phyloP scores from a whole-genome alignment of 495 filamentous ascomycete genomes.

The Penicillium herquei region DNA sequence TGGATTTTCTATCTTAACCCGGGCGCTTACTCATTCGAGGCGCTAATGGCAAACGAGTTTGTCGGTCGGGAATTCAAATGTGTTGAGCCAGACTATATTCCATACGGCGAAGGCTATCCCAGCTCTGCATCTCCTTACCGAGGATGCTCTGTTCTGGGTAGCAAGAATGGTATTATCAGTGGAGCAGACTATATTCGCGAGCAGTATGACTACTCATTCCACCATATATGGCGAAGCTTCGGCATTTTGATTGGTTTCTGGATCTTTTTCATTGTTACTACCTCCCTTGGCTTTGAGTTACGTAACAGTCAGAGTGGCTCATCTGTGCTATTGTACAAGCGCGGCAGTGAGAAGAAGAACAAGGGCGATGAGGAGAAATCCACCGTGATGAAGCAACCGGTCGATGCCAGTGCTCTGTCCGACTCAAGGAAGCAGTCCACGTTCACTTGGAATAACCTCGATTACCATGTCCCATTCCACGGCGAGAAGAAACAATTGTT shows the following conservation, averaged over 20 bases:
- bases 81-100: constrained; percentile 61
- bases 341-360: constrained; percentile 43
- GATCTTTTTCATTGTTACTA: constrained; percentile 65
- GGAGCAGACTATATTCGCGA: constrained; percentile 64
- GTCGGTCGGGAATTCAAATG: constrained; percentile 74
- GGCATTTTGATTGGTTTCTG: constrained; percentile 78
- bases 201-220: constrained; percentile 59
- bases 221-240: constrained; percentile 74
- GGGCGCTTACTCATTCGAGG: constrained; percentile 82
- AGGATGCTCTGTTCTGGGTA: constrained; percentile 70
- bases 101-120: constrained; percentile 59
- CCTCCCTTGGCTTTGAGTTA: constrained; percentile 62
- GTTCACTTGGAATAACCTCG: constrained; percentile 61
- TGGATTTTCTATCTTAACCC: constrained; percentile 92
- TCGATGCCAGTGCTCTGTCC: constrained; percentile 20
- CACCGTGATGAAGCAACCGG: background rate
- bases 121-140: constrained; percentile 60
- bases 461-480: constrained; percentile 62
- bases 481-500: constrained; percentile 57
- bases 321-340: constrained; percentile 60
- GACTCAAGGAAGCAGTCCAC: constrained; percentile 33
- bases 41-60: constrained; percentile 91
- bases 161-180: constrained; percentile 54
- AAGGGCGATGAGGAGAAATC: constrained; percentile 29
- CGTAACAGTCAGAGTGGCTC: constrained; percentile 63